Conservation (phyloP, 345 rosid genomes). For the Streptanthus diversifolius region DNA sequence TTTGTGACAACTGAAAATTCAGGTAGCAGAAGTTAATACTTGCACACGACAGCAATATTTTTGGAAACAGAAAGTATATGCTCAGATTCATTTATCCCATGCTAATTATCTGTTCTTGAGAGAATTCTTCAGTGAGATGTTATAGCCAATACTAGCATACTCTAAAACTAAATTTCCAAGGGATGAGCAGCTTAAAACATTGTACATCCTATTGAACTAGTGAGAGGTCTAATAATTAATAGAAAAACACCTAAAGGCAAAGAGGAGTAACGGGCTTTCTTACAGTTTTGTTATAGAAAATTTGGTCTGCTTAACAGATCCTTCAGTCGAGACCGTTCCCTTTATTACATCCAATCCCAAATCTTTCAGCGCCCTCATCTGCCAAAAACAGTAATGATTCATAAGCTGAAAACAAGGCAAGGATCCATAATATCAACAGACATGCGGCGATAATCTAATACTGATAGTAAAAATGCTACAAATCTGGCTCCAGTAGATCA, state of each 20-base stretch:
- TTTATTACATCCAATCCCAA: constrained; percentile 85
- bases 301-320: constrained; percentile 71
- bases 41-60: background rate
- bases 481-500: background rate
- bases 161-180: background rate
- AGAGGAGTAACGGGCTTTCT: constrained; percentile 30
- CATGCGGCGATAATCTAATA: background rate
- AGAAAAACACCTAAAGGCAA: background rate
- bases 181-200: background rate
- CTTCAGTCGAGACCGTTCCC: constrained; percentile 79
- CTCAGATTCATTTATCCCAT: background rate
- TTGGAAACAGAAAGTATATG: background rate
- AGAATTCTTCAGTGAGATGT: background rate
- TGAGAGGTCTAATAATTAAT: background rate
- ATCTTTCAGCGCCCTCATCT: constrained; percentile 86
- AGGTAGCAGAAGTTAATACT: background rate
- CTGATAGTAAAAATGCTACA: background rate
- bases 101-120: background rate
- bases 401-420: constrained; percentile 1
- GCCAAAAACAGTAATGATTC: constrained; percentile 15
- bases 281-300: constrained; percentile 69
- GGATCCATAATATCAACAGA: background rate
- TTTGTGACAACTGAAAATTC: background rate
- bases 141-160: background rate
- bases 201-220: background rate